A percentile compares a stretch with the other conserved stretches of the same genome.
These are phyloP conservation scores for Leccinum sublutescens DNA, from an alignment of 768 basidiomycete genomes.

Conservation along the genomic window DNA sequence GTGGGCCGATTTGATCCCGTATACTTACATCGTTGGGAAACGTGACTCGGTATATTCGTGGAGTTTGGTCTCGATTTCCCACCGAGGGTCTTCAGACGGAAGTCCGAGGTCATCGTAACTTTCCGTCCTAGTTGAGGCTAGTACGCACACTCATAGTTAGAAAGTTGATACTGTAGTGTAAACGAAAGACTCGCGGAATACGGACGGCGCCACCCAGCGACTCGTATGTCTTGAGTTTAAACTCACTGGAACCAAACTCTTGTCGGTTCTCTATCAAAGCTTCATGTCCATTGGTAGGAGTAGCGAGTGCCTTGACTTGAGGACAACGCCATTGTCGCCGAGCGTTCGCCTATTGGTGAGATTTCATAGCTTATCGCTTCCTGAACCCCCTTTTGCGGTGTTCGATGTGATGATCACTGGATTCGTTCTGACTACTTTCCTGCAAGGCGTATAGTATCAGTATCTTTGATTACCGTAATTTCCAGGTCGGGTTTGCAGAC, in stretches of 20 bases:
- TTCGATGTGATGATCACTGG: no score
- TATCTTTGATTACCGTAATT: no score
- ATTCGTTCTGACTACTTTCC: no score
- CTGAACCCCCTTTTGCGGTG: no score
- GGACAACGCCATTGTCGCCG: constrained; percentile 18
- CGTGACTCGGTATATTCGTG: constrained; percentile 35
- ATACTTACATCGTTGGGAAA: constrained; percentile 59
- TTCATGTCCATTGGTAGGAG: constrained; percentile 10
- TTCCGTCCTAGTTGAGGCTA: constrained; percentile 42
- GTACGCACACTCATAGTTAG: neutral
- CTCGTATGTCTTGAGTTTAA: constrained; percentile 30
- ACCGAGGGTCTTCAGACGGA: constrained; percentile 47
- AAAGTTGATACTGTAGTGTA: neutral
- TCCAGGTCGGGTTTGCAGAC: no score
- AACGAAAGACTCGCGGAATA: constrained; percentile 26
- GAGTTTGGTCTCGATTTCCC: constrained; percentile 29
- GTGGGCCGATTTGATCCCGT: neutral
- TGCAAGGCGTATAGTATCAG: no score
- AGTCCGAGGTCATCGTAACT: constrained; percentile 49
- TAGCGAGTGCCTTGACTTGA: constrained; percentile 21
- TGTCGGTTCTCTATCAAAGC: constrained; percentile 23
- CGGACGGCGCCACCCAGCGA: constrained; percentile 36
- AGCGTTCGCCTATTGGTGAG: no score
- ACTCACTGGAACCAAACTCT: constrained; percentile 22
- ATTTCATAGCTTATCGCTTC: no score